phyloP scores from a whole-genome alignment of 1,139 yeast species.

The Geotrichum reessii region DNA sequence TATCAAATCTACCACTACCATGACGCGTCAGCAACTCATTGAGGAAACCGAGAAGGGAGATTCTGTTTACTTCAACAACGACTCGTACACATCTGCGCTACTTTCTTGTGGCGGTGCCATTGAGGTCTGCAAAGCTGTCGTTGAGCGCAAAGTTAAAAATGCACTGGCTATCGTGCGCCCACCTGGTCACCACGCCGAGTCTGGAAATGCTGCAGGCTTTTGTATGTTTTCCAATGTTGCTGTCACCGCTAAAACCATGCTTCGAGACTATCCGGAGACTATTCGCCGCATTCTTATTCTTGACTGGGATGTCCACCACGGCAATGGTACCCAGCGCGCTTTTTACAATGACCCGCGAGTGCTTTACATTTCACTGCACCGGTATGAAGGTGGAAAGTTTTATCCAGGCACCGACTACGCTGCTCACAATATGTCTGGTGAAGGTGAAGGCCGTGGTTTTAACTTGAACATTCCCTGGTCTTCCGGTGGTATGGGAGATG shows the following conservation, averaged over 20 bases:
- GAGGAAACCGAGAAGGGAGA: constrained; percentile 90
- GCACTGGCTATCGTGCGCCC: constrained; percentile 95
- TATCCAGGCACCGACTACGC: constrained; percentile 91
- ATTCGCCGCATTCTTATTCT: constrained; percentile 76
- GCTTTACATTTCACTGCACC: constrained; percentile 80
- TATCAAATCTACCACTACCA: constrained; percentile 66
- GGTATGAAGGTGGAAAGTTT: constrained; percentile 86
- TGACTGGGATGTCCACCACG: constrained; percentile 99
- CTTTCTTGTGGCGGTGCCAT: constrained; percentile 95
- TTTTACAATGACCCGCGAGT: constrained; percentile 87
- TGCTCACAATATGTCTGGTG: constrained; percentile 75
- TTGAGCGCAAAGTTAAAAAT: constrained; percentile 86
- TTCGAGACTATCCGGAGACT: constrained; percentile 79
- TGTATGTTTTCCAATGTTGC: constrained; percentile 95
- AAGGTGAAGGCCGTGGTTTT: constrained; percentile 78
- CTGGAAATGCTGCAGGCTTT: constrained; percentile 94
- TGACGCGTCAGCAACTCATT: constrained; percentile 72
- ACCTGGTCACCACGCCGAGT: constrained; percentile 99
- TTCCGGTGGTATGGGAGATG: constrained; percentile 88
- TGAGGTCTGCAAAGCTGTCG: constrained; percentile 92
- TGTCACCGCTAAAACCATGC: constrained; percentile 84
- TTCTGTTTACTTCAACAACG: constrained; percentile 91
- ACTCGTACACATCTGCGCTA: constrained; percentile 79
- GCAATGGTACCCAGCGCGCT: constrained; percentile 95
- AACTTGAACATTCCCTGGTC: constrained; percentile 94